Evolutionary conservation across 306 rosid species (phyloP).

Genomic region (Potentilla sterilis): DNA sequence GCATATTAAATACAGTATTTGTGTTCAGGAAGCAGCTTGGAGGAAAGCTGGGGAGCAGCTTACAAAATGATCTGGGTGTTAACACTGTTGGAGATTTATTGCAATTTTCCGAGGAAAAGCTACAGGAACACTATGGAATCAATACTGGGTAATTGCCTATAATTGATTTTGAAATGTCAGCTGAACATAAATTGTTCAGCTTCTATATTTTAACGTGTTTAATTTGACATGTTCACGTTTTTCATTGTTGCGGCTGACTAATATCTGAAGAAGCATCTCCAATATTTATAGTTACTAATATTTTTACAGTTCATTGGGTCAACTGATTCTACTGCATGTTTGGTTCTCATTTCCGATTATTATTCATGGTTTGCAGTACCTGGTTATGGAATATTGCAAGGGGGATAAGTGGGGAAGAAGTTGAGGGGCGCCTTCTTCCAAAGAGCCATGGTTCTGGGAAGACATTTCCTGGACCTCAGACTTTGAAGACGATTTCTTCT

Average conservation of each 20-base stretch:
- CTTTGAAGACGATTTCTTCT: slow-evolving; percentile 63
- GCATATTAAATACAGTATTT: slow-evolving; percentile 22
- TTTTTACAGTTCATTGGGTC: slow-evolving; percentile 4
- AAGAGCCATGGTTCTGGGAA: slow-evolving; percentile 99
- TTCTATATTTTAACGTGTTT: not conserved
- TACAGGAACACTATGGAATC: slow-evolving; percentile 78
- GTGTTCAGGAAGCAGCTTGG: slow-evolving; percentile 92
- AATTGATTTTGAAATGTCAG: slow-evolving; percentile 9
- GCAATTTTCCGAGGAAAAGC: slow-evolving; percentile 80
- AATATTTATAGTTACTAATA: not conserved
- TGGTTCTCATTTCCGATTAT: slow-evolving; percentile 30
- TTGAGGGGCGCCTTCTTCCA: slow-evolving; percentile 84
- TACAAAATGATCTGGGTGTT: slow-evolving; percentile 79
- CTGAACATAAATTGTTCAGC: not conserved
- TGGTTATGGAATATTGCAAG: slow-evolving; percentile 98
- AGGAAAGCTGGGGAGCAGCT: slow-evolving; percentile 87
- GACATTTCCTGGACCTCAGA: slow-evolving; percentile 90
- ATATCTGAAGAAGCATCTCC: not conserved
- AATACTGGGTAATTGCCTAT: slow-evolving; percentile 67
- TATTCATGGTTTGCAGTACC: slow-evolving; percentile 54
- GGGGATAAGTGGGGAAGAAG: slow-evolving; percentile 90
- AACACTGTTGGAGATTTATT: slow-evolving; percentile 79
- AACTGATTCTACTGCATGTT: slow-evolving; percentile 18
- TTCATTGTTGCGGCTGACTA: not conserved
- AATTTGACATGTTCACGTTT: not conserved